Conservation (phyloP, 495 filamentous ascomycete species). For the Talaromyces ruber region DNA sequence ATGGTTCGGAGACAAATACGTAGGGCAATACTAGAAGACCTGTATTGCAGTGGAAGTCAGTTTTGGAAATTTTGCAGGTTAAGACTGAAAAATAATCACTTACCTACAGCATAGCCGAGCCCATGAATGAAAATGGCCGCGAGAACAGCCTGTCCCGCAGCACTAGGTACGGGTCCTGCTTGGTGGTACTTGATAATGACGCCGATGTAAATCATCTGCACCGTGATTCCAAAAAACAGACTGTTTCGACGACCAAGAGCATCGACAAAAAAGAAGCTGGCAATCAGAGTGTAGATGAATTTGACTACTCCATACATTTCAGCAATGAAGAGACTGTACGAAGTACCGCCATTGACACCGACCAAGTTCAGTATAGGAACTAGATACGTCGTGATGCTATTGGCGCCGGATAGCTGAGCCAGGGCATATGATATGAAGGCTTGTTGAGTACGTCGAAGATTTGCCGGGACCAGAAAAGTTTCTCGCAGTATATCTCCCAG, state of each 20-base stretch:
- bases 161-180: background rate
- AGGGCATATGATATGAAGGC: conserved; percentile 10
- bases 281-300: conserved; percentile 9
- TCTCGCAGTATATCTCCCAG: conserved; percentile 6
- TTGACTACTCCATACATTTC: conserved; percentile 11
- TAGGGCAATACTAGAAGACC: conserved; percentile 14
- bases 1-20: conserved; percentile 13
- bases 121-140: conserved; percentile 10
- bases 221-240: conserved; percentile 8
- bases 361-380: conserved; percentile 6
- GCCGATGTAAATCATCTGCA: conserved; percentile 12
- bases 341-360: conserved; percentile 6
- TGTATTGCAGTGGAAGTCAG: background rate
- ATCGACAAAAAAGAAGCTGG: conserved; percentile 12
- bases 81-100: background rate
- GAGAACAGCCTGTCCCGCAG: conserved; percentile 5
- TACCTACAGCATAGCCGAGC: conserved; percentile 10
- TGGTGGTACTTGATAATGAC: conserved; percentile 10
- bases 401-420: conserved; percentile 15
- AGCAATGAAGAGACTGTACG: conserved; percentile 4
- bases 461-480: conserved; percentile 9
- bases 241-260: conserved; percentile 11
- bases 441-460: conserved; percentile 10
- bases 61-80: no score
- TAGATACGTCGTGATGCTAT: conserved; percentile 12